Evolutionary conservation across 1,284 basidiomycete genomes (phyloP), one percentile per base, ranked within the genome.

Genomic region (Salmacisia buchloeana): DNA sequence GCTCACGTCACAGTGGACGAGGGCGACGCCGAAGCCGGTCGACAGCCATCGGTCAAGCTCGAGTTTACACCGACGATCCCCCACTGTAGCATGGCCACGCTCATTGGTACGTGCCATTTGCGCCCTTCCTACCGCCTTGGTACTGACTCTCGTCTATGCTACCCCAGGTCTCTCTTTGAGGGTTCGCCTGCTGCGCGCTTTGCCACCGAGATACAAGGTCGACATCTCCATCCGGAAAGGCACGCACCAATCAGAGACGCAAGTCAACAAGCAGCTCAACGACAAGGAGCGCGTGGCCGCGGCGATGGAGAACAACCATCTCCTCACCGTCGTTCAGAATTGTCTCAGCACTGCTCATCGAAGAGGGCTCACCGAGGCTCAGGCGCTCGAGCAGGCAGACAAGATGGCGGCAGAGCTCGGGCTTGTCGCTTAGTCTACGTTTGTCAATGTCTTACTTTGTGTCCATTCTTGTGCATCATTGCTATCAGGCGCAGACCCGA

Each of bases 281-380:
- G 94, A 99, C 82, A 98, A 99, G 81, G 94, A 99, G 82, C 85
- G 94, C 57, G 96, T 98, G 0, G 94, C 94, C 27, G 96, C 96
- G 9, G 96, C 94, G 0, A 83, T 98, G 38, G 94, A 98, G 81
- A 98, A 98, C 80, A 85, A 86, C 10, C 86, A 90, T 45, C 84
- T 98, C 4, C 81, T 97, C 2, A 88, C 89, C 62, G 91, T 94
- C 0, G 87, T 98, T 2, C 92, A 97, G 79, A 89, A 89, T 58
- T 94, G 92, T 78, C 83, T 97, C 38, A 82, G 82, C 7, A 84
- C 84, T 7, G 84, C 85, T 0, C 81, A 82, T 5, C 69, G 79
- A 62, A 72, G 83, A 12, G 83, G 83, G 10, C 52, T 59, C 34
- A 63, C 46, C 15, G 63, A 62, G 56, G 65, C 59, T 52, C 59